Evolutionary conservation across 2,329 filamentous ascomycete genomes (phyloP), one percentile per base, ranked within the genome.

Genomic region (Sarocladium brachiariae): DNA sequence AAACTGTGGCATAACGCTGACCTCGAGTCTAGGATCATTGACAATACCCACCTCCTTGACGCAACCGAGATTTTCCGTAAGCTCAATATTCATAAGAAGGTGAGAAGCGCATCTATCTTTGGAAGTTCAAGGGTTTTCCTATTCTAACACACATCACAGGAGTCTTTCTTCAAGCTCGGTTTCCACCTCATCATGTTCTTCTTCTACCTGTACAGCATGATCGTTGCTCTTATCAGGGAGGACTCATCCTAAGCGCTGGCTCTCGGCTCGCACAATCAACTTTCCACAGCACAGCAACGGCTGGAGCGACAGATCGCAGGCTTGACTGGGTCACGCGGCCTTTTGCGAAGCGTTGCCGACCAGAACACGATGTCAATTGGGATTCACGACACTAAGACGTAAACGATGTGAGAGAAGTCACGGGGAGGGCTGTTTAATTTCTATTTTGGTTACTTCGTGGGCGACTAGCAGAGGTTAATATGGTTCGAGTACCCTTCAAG

Each of bases 171-270:
- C 76, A 99, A 99, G 77, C 88, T 99, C 38, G 93, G 92, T 51
- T 99, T 99, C 80, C 93, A 99, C 72, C 78, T 99, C 54, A 71
- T 99, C 74, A 96, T 99, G 90, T 99, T 99, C 82, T 99, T 99
- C 84, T 99, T 97, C 82, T 99, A 99, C 75, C 86, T 99, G 52
- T 96, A 96, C 81, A 95, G 88, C 84, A 95, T 93, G 88, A 93
- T 93, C 61, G 92, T 96, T 57, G 92, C 93, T 58, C 80, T 99
- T 56, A 99, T 99, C 76, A 85, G 87, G 65, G 93, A 97, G 70
- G 93, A 99, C 74, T 82, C 87, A 54, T 81, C 90, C 71, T 95
- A 85, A 84, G 47, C 52, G 51, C 43, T 19, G n/a, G 46, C 30
- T 18, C 46, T 10, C 31, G 30, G 37, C 13, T 6, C 16, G 46